Evolutionary conservation across 495 filamentous ascomycete genomes (phyloP), one percentile per base, ranked within the genome.

Genomic region (Parachaetomium inaequale): DNA sequence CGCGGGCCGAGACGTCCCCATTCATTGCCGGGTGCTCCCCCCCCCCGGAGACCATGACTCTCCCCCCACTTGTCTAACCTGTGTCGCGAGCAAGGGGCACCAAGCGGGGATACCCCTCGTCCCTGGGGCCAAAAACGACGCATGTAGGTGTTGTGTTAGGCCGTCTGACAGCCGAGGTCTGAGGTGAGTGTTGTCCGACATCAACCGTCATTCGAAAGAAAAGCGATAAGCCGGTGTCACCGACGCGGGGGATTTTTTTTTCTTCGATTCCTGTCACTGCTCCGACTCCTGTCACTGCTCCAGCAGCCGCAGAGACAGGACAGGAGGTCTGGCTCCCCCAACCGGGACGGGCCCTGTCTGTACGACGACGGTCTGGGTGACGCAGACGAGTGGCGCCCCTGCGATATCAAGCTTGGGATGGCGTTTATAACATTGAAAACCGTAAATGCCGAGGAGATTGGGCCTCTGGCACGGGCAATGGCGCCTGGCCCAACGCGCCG

Each of bases 171-270:
- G 46, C 43, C 46, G 32, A 52, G 3, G 57, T 21, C n/a, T 25
- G 10, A 43, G 34, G 23, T 6, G 31, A 40, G 19, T n/a, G n/a
- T n/a, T n/a, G n/a, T 21, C 49, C 32, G 57, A 51, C 31, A 6
- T 11, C 45, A 11, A 11, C n/a, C 2, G 17, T 32, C 17, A 23
- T 19, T 31, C 36, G 46, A 10, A 12, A 42, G 29, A n/a, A 28
- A 19, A 11, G n/a, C 26, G 58, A 32, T 28, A 25, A 40, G 32
- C 28, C 34, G 4, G 58, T 61, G 38, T 46, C n/a, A 61, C 58
- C 49, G n/a, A 54, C 11, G 58, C 38, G 50, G 49, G 58, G 58
- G 50, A 46, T 55, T 61, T 61, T 54, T 7, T 11, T 34, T 34
- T 34, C 32, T 34, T 5, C 3, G n/a, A 4, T n/a, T 46, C 26